Conservation (phyloP, 306 rosid genomes). For the Mimosa bimucronata region DNA sequence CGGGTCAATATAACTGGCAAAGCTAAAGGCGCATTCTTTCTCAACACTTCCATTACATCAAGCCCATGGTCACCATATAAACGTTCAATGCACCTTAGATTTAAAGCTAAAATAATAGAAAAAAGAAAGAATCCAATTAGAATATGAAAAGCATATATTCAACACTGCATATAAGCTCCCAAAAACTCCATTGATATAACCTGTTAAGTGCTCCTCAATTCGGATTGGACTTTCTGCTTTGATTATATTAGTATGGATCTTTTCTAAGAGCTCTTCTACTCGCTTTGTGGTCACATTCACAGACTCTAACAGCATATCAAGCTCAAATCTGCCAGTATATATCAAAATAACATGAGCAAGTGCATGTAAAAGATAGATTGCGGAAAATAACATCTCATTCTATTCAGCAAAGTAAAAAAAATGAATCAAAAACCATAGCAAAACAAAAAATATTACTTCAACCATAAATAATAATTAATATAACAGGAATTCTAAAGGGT, state of each 20-base stretch:
- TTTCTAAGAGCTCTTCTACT: conserved; percentile 87
- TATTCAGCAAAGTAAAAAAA: conserved; percentile 28
- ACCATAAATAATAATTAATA: conserved; percentile 11
- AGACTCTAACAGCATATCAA: conserved; percentile 96
- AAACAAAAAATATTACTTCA: background rate
- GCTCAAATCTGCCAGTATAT: conserved; percentile 69
- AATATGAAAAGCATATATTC: conserved; percentile 35
- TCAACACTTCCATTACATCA: conserved; percentile 94
- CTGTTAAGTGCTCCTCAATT: conserved; percentile 93
- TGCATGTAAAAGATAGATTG: conserved; percentile 19
- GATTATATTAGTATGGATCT: conserved; percentile 66
- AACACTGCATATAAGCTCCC: conserved; percentile 21
- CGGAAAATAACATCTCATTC: conserved; percentile 25
- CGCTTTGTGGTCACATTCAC: conserved; percentile 83
- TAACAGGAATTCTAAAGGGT: conserved; percentile 13
- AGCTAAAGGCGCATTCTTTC: conserved; percentile 78
- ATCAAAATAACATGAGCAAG: conserved; percentile 43
- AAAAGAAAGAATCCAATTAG: conserved; percentile 31
- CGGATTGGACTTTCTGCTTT: conserved; percentile 74
- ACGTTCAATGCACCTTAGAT: conserved; percentile 90
- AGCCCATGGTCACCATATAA: conserved; percentile 99
- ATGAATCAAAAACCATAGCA: conserved; percentile 35
- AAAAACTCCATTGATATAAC: conserved; percentile 49
- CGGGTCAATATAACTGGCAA: conserved; percentile 89
- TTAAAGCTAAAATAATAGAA: conserved; percentile 61